Evolutionary conservation across 257 asterid species (phyloP).

Genomic region (Fraxinus cuspidata): DNA sequence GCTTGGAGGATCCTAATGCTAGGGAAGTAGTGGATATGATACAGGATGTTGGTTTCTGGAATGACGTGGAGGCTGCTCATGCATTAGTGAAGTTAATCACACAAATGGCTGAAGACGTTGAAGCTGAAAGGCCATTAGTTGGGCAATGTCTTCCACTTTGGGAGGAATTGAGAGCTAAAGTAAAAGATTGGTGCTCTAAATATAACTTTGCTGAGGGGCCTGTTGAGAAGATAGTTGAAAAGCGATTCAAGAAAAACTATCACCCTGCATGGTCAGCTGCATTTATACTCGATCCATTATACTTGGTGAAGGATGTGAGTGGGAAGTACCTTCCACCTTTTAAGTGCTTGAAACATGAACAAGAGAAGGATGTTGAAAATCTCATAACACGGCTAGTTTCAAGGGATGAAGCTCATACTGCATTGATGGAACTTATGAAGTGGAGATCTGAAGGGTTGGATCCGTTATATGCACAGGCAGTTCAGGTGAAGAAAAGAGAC

Average conservation of each 20-base stretch:
- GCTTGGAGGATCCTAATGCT: constrained; percentile 51
- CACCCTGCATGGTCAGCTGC: constrained; percentile 96
- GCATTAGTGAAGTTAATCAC: constrained; percentile 60
- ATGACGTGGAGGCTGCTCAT: constrained; percentile 65
- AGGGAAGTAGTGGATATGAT: constrained; percentile 55
- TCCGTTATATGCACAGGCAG: constrained; percentile 86
- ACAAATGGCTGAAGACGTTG: constrained; percentile 67
- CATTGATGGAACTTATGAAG: constrained; percentile 82
- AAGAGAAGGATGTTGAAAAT: constrained; percentile 74
- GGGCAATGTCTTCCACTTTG: constrained; percentile 89
- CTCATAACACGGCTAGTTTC: constrained; percentile 66
- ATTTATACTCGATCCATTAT: constrained; percentile 73
- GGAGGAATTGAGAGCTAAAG: constrained; percentile 61
- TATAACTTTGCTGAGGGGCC: constrained; percentile 51
- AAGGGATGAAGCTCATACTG: constrained; percentile 68
- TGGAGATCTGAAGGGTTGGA: constrained; percentile 89
- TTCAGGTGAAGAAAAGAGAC: constrained; percentile 73
- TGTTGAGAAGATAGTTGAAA: constrained; percentile 58
- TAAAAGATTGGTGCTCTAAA: constrained; percentile 70
- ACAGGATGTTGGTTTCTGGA: constrained; percentile 74
- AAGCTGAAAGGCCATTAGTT: constrained; percentile 69
- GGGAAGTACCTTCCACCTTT: constrained; percentile 92
- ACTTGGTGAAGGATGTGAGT: constrained; percentile 61
- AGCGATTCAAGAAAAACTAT: constrained; percentile 58
- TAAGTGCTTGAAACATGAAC: constrained; percentile 67